Evolutionary conservation across 2,329 filamentous ascomycete species (phyloP).

Genomic region (Pyrenochaeta sp.): DNA sequence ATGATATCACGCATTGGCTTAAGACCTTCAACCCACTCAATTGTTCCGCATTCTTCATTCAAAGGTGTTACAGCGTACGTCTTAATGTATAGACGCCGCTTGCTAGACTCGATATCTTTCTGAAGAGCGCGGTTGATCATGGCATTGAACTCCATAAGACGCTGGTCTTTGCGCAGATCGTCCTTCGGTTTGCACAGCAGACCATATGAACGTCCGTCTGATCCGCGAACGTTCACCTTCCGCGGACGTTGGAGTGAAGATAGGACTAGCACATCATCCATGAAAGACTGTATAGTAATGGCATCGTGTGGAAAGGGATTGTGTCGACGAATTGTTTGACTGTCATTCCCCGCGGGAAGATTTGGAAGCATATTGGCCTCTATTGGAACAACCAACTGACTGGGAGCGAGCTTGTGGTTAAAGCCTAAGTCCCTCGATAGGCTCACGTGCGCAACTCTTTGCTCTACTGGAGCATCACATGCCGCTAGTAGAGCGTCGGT

Average conservation of each 20-base stretch:
- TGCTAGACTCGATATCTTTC: constrained; percentile 87
- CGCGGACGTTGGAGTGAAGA: constrained; percentile 92
- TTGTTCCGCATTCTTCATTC: constrained; percentile 96
- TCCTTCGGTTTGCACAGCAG: constrained; percentile 98
- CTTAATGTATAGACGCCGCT: constrained; percentile 84
- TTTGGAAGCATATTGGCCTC: constrained; percentile 85
- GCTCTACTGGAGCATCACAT: constrained; percentile 80
- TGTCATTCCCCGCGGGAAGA: constrained; percentile 76
- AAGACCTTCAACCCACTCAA: constrained; percentile 98
- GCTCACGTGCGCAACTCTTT: constrained; percentile 76
- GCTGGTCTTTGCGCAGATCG: constrained; percentile 95
- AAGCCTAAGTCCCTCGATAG: constrained; percentile 82
- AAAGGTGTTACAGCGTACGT: constrained; percentile 97
- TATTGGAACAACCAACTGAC: constrained; percentile 85
- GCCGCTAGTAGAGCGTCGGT: constrained; percentile 82
- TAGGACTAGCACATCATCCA: constrained; percentile 88
- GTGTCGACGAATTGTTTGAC: constrained; percentile 73
- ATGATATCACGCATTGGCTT: constrained; percentile 94
- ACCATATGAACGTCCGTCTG: constrained; percentile 87
- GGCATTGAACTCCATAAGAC: constrained; percentile 98
- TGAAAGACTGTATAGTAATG: constrained; percentile 80
- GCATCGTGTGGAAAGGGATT: constrained; percentile 87
- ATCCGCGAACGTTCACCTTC: constrained; percentile 86
- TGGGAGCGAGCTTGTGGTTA: constrained; percentile 82
- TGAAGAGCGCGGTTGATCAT: constrained; percentile 98